phyloP scores from a whole-genome alignment of 2,329 filamentous ascomycete genomes.

The Ceratocystis ficicola region DNA sequence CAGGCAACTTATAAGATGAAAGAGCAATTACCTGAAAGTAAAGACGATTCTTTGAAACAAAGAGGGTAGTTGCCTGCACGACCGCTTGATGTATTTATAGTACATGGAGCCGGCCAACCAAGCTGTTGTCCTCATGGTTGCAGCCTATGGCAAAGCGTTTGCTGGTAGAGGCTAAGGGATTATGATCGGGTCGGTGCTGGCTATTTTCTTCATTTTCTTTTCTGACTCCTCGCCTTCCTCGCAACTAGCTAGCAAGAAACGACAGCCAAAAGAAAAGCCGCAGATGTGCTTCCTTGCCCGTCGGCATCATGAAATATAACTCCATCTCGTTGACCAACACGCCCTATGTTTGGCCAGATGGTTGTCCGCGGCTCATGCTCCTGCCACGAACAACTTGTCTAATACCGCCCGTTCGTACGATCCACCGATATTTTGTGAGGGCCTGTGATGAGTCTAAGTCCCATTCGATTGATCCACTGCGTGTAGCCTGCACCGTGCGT shows the following conservation, averaged over 20 bases:
- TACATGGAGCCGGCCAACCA: neutral
- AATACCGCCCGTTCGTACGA: constrained; percentile 13
- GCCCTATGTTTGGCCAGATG: neutral
- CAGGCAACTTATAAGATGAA: neutral
- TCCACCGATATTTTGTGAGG: constrained; percentile 14
- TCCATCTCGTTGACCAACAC: constrained; percentile 2
- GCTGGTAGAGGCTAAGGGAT: neutral
- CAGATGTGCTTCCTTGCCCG: neutral
- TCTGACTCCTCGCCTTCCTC: neutral
- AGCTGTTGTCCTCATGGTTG: neutral
- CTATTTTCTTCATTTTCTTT: neutral
- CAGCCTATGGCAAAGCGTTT: neutral
- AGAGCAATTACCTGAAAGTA: neutral
- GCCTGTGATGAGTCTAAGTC: neutral
- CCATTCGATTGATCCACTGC: neutral
- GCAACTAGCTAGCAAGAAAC: neutral
- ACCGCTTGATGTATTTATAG: too few relatives aligned
- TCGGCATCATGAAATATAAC: neutral
- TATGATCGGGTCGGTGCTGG: too few relatives aligned
- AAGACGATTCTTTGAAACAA: neutral
- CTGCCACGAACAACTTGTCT: constrained; percentile 9
- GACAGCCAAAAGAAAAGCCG: neutral
- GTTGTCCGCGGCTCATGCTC: constrained; percentile 5
- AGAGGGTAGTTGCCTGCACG: neutral
- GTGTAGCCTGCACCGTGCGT: constrained; percentile 15